Conservation (phyloP, 768 basidiomycete genomes). For the Termitomyces sp. region DNA sequence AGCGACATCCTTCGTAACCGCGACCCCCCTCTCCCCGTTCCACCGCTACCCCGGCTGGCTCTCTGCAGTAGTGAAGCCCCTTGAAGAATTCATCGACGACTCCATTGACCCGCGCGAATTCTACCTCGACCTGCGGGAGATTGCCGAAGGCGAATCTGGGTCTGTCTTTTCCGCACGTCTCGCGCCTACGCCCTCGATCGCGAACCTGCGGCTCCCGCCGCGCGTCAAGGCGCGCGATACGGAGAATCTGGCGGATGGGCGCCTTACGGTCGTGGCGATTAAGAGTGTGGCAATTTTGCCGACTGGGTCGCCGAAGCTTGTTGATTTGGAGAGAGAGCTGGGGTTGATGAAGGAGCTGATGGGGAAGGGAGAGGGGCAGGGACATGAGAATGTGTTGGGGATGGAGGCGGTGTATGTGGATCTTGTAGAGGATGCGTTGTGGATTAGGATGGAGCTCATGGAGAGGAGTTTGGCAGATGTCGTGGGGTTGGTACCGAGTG, state of each 20-base stretch:
- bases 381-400: constrained; percentile 58
- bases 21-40: constrained; percentile 29
- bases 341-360: constrained; percentile 48
- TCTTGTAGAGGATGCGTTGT: constrained; percentile 59
- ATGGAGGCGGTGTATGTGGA: constrained; percentile 73
- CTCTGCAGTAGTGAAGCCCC: constrained; percentile 50
- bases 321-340: constrained; percentile 59
- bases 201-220: constrained; percentile 34
- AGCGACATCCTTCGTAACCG: background rate
- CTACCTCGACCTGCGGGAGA: constrained; percentile 67
- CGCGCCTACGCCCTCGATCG: constrained; percentile 3
- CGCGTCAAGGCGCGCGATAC: constrained; percentile 32
- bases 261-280: constrained; percentile 59
- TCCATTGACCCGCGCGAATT: constrained; percentile 54
- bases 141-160: constrained; percentile 82
- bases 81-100: constrained; percentile 61
- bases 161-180: constrained; percentile 52
- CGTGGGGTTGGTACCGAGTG: constrained; percentile 55
- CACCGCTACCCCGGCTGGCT: constrained; percentile 61
- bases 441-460: constrained; percentile 91
- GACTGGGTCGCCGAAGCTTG: constrained; percentile 55
- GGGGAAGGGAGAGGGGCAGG: constrained; percentile 30
- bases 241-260: constrained; percentile 27
- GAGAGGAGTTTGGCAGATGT: constrained; percentile 84
- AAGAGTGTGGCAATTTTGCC: constrained; percentile 65